Percentiles rank a stretch among this genome's conserved stretches.
Evolutionary conservation across 306 rosid species (phyloP).

Genomic region (Rosa chinensis): DNA sequence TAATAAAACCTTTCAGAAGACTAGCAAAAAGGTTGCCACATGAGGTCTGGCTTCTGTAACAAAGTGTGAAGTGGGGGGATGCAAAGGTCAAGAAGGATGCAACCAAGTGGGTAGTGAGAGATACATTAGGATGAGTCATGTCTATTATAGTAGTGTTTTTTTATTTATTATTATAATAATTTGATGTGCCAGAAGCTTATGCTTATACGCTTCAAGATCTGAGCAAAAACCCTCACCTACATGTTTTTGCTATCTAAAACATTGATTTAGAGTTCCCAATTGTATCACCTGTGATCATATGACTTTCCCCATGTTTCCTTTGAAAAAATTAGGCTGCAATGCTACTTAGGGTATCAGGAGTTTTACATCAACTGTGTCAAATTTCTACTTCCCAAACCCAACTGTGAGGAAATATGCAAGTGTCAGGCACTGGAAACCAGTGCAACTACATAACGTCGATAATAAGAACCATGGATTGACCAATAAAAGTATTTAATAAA

Average conservation of each 20-base stretch:
- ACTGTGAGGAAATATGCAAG: neutral
- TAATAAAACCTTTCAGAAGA: neutral
- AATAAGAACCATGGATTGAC: slow-evolving; percentile 6
- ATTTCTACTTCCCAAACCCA: neutral
- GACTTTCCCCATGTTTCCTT: neutral
- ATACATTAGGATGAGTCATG: neutral
- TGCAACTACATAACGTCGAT: neutral
- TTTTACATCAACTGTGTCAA: neutral
- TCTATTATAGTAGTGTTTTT: neutral
- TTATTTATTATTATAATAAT: too few relatives aligned
- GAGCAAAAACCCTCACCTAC: neutral
- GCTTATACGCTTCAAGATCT: neutral
- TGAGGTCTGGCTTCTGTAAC: neutral
- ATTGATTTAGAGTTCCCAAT: neutral
- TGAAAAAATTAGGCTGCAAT: neutral
- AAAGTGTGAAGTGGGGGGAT: neutral
- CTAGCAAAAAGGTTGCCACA: neutral
- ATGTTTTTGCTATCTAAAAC: too few relatives aligned
- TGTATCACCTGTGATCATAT: neutral
- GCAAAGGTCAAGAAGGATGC: neutral
- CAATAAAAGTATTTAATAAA: slow-evolving; percentile 12
- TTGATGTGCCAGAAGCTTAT: neutral
- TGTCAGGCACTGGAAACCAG: neutral
- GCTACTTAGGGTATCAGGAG: neutral
- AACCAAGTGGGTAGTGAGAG: neutral